Evolutionary conservation across 2,329 filamentous ascomycete species (phyloP), one percentile per base, ranked within the genome.

Genomic region (Zopfia rhizophila): DNA sequence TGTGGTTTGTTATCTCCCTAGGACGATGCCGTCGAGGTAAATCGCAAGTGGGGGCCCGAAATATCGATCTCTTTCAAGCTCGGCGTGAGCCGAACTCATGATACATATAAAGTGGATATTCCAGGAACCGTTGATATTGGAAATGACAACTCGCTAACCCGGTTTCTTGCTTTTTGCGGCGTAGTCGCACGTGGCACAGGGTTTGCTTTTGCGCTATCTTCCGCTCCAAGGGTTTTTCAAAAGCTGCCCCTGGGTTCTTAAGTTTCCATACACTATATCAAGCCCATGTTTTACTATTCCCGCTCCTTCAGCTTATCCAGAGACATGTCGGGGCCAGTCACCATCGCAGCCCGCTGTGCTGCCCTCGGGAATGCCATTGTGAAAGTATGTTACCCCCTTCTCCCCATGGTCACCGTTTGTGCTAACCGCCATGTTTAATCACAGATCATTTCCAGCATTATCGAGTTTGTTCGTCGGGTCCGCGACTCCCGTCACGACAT

Each of bases 401-500:
- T 27, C 28, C 14, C 43, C 38, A n/a, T 38, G 28, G n/a, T 31
- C 19, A 50, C 28, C 38, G 16, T 28, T 38, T 32, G 28, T 48
- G 35, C 40, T 40, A 35, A 39, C 29, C 16, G n/a, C n/a, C n/a
- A n/a, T n/a, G 36, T 53, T 61, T 41, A 64, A 21, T 18, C 6
- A 24, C 32, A 69, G 66, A 58, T 66, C 14, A 61, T 68, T 35
- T 57, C 55, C 21, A 62, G 66, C 39, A 55, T 65, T 36, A 56
- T 53, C 33, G 58, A 51, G 29, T 67, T 69, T 44, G 64, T 63
- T 21, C 60, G 66, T n/a, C 60, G 55, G 50, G 45, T 62, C 17
- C 66, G 66, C 42, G 60, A 67, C 38, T 58, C 64, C 12, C 56
- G 66, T 30, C 56, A 67, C 38, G 63, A 68, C n/a, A 55, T 68